These are phyloP conservation scores for Albifimbria verrucaria DNA, from an alignment of 2,329 filamentous ascomycete genomes.

Conservation along the genomic window DNA sequence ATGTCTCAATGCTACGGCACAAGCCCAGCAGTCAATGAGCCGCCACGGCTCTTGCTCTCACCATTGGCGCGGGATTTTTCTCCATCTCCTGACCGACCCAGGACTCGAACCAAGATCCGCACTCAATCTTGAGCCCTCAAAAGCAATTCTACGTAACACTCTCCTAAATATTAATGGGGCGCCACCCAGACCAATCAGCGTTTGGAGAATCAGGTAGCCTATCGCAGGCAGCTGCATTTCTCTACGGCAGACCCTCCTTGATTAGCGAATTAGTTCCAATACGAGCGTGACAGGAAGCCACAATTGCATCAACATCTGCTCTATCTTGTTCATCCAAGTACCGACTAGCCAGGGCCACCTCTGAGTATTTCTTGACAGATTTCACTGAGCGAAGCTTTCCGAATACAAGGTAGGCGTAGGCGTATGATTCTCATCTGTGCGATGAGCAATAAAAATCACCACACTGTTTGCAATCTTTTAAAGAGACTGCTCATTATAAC, in stretches of 20 bases:
- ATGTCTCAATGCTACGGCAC: too few relatives aligned
- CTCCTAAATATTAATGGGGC: not conserved
- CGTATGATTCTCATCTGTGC: too few relatives aligned
- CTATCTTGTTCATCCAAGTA: too few relatives aligned
- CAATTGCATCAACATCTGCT: not conserved
- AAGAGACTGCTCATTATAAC: too few relatives aligned
- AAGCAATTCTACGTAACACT: not conserved
- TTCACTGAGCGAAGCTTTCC: not conserved
- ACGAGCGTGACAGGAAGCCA: not conserved
- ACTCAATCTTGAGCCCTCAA: not conserved
- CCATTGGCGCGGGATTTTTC: not conserved
- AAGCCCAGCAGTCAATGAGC: too few relatives aligned
- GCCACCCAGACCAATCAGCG: not conserved
- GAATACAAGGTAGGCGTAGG: too few relatives aligned
- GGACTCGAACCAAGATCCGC: not conserved
- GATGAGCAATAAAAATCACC: too few relatives aligned
- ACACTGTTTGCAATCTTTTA: too few relatives aligned
- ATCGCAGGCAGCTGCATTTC: not conserved
- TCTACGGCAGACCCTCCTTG: not conserved
- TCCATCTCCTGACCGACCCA: too few relatives aligned
- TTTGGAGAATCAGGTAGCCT: not conserved
- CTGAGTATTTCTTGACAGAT: too few relatives aligned
- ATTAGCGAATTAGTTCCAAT: not conserved
- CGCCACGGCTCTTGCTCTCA: too few relatives aligned
- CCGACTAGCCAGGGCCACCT: too few relatives aligned